A percentile compares a stretch with the other conserved stretches of the same genome.
These are phyloP conservation scores for Candida maesae DNA, from an alignment of 805 yeast genomes.

Conservation along the genomic window DNA sequence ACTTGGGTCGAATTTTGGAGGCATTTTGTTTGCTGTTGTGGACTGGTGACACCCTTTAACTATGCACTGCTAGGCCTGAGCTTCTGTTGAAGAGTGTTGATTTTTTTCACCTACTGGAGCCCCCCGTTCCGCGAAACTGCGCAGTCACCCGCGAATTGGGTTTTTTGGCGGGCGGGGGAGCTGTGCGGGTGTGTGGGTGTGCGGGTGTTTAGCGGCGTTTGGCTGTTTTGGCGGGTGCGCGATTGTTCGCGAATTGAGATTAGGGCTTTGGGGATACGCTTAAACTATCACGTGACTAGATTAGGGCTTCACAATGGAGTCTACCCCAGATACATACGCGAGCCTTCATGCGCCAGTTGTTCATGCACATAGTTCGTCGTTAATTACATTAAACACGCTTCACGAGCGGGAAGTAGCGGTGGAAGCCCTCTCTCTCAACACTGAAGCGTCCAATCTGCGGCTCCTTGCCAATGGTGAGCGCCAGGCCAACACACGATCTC, in stretches of 20 bases:
- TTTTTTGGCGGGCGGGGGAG: too few species aligned
- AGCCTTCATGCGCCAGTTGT: too few species aligned
- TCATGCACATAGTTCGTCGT: background rate
- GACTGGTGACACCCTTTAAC: constrained; percentile 2
- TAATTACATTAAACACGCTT: constrained; percentile 7
- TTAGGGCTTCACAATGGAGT: too few species aligned
- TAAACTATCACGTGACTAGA: background rate
- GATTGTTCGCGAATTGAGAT: background rate
- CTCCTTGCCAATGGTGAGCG: constrained; percentile 13
- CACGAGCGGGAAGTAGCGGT: constrained; percentile 44
- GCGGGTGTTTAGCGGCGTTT: background rate
- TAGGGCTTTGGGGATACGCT: constrained; percentile 3
- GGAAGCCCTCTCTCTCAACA: constrained; percentile 34
- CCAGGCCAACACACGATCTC: constrained; percentile 31
- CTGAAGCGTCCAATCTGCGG: constrained; percentile 17
- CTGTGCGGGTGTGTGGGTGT: background rate
- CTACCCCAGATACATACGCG: too few species aligned
- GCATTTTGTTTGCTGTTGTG: constrained; percentile 50
- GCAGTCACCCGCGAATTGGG: constrained; percentile 2
- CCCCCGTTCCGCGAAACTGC: too few species aligned
- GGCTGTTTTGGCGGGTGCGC: background rate
- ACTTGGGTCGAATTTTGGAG: constrained; percentile 98
- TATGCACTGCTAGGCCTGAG: background rate
- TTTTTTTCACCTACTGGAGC: constrained; percentile 8
- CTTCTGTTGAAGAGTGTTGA: background rate